Evolutionary conservation across 176 grass and related monocot genomes (phyloP).

Genomic region (Triticum dicoccoides): DNA sequence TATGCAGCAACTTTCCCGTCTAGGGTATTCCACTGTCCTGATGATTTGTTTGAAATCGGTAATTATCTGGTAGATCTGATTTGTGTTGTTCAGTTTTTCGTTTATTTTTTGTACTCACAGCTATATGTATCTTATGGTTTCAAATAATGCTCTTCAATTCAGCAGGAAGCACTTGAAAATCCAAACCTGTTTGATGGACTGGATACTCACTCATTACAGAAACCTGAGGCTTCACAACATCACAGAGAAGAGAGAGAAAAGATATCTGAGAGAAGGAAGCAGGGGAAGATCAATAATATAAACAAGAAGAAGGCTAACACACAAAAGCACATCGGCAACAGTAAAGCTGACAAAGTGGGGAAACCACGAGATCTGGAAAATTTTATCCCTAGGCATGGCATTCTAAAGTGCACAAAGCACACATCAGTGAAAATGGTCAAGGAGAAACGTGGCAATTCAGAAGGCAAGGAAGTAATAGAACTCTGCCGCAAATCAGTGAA

Average conservation of each 20-base stretch:
- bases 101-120: not conserved
- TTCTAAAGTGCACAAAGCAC: constrained; percentile 46
- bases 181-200: constrained; percentile 15
- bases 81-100: not conserved
- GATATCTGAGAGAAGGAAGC: constrained; percentile 25
- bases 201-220: constrained; percentile 23
- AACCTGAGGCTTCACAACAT: constrained; percentile 21
- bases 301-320: constrained; percentile 33
- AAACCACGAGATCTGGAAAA: constrained; percentile 27
- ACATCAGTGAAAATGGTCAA: constrained; percentile 59
- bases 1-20: not conserved
- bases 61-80: constrained; percentile 7
- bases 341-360: constrained; percentile 23
- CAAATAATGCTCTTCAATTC: constrained; percentile 12
- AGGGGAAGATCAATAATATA: constrained; percentile 10
- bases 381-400: constrained; percentile 47
- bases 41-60: not conserved
- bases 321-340: constrained; percentile 11
- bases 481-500: constrained; percentile 33
- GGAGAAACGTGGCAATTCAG: constrained; percentile 23
- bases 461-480: constrained; percentile 42
- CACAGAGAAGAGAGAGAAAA: constrained; percentile 9
- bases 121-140: constrained; percentile 17
- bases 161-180: constrained; percentile 29
- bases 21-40: not conserved